Conservation (phyloP, 495 filamentous ascomycete genomes). For the Hyaloscypha variabilis region DNA sequence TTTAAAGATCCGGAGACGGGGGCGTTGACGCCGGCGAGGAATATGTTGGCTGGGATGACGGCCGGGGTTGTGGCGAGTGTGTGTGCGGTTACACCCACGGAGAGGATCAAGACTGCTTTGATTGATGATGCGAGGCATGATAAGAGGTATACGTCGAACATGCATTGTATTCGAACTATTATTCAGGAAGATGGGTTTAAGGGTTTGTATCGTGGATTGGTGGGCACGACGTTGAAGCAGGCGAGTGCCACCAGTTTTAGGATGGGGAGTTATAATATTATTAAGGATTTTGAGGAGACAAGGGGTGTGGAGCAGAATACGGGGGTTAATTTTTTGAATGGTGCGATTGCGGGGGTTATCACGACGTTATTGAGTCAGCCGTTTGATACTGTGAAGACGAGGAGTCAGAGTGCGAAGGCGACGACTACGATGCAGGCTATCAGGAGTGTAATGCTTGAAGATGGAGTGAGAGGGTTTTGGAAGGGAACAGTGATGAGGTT, state of each 20-base stretch:
- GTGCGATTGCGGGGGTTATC: constrained; percentile 59
- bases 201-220: constrained; percentile 63
- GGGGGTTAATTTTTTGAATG: constrained; percentile 60
- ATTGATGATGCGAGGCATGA: constrained; percentile 64
- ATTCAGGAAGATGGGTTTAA: constrained; percentile 51
- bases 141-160: constrained; percentile 50
- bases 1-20: constrained; percentile 61
- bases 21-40: constrained; percentile 53
- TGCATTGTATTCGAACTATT: constrained; percentile 54
- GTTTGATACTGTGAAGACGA: constrained; percentile 70
- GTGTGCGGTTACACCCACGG: constrained; percentile 64
- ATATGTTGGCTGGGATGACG: constrained; percentile 63
- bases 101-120: constrained; percentile 69
- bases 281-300: constrained; percentile 59
- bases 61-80: constrained; percentile 62
- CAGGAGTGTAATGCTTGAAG: constrained; percentile 51
- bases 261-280: constrained; percentile 68
- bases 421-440: constrained; percentile 56
- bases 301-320: constrained; percentile 38
- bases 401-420: constrained; percentile 58
- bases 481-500: constrained; percentile 68
- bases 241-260: constrained; percentile 63
- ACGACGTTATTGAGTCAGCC: constrained; percentile 67
- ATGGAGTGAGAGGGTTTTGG: constrained; percentile 65
- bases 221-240: constrained; percentile 69